Evolutionary conservation across 345 rosid species (phyloP), one percentile per base, ranked within the genome.

Genomic region (Salix udensis): DNA sequence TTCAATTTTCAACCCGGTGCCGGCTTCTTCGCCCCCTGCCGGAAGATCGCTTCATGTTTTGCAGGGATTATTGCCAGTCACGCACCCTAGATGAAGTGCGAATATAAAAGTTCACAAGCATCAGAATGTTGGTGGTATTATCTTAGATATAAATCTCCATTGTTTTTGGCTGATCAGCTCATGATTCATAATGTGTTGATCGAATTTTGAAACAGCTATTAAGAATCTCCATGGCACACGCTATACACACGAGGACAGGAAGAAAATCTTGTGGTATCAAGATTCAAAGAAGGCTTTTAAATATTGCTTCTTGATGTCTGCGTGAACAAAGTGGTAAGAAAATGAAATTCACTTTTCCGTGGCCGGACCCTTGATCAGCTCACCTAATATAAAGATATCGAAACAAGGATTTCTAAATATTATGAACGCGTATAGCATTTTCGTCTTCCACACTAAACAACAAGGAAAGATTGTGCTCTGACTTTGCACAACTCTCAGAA

Each of bases 141-240:
- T 68, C 46, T 44, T 68, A 37, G 8, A 68, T 11, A 14, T 11
- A 14, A 9, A 61, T 11, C 48, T 28, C 23, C 37, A 31, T 24
- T 61, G 21, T 37, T 67, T 26, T 24, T 12, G 15, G 16, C 14
- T 67, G 14, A 34, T 34, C 36, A 23, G 16, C 24, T 53, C 68
- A 61, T 40, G 76, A 73, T 73, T 10, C 68, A 61, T 67, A 28
- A 73, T 66, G 76, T 62, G 68, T 39, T 39, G 24, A 12, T 23
- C 18, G 40, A 18, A 31, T 65, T 65, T 34, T 34, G n/a, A 6
- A 30, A 6, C 68, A 3, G 14, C 14, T 14, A 14, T 46, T 46
- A 46, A 46, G 52, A 15, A 42, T 42, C 46, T 42, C 14, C 13
- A 42, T 11, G 46, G 14, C 46, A 42, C 46, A 42, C 13, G 46